phyloP scores from a whole-genome alignment of 1,284 basidiomycete species.

The Cryptococcus hybrid region DNA sequence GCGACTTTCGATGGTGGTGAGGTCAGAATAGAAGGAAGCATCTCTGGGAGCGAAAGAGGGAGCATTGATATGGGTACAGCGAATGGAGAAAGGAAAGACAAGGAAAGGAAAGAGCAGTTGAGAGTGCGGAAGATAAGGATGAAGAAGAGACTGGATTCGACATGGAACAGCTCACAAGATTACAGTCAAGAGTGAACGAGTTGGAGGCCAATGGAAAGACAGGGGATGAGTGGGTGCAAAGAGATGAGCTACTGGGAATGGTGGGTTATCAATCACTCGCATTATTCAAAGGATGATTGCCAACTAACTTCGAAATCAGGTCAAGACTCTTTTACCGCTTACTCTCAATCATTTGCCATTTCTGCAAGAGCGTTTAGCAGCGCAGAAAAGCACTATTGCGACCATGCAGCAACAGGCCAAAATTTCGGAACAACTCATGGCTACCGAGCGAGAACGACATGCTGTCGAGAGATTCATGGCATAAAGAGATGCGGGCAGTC shows the following conservation, averaged over 20 bases:
- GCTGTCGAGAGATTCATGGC: constrained; percentile 38
- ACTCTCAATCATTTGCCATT: constrained; percentile 29
- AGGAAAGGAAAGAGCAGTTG: constrained; percentile 8
- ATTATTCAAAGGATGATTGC: background rate
- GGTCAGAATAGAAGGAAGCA: background rate
- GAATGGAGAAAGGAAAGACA: constrained; percentile 3
- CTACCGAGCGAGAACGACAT: constrained; percentile 36
- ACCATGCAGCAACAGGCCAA: constrained; percentile 38
- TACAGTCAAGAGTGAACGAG: constrained; percentile 12
- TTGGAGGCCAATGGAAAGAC: constrained; percentile 1
- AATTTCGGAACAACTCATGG: constrained; percentile 26
- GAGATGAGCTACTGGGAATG: constrained; percentile 27
- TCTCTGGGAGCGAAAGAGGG: background rate
- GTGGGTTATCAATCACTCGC: constrained; percentile 13
- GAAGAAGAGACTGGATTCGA: constrained; percentile 9
- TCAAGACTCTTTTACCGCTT: constrained; percentile 28
- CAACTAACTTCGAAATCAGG: constrained; percentile 15
- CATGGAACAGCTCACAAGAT: constrained; percentile 14
- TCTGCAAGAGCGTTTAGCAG: constrained; percentile 30
- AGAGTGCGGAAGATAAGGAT: constrained; percentile 3
- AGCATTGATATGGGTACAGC: constrained; percentile 1
- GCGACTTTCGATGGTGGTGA: background rate
- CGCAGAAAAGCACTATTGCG: constrained; percentile 41
- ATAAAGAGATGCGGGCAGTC: constrained; percentile 36
- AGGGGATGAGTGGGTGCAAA: constrained; percentile 7